Evolutionary conservation across 768 basidiomycete genomes (phyloP).

Genomic region (Lactarius sp.): DNA sequence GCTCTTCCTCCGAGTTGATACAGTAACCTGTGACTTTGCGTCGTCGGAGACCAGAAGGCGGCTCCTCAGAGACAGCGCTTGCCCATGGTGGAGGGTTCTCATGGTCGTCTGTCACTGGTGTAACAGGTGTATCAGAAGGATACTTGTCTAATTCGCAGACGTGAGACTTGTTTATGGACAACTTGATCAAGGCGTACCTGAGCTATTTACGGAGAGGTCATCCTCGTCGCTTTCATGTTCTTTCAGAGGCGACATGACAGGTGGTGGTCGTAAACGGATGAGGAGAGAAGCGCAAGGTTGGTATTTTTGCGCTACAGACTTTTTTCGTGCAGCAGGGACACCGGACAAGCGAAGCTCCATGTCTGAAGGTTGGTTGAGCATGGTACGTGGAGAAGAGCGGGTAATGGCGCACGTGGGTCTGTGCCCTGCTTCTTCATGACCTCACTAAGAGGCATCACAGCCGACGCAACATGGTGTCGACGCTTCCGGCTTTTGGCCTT

Average conservation of each 20-base stretch:
- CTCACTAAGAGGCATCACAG: slow-evolving; percentile 49
- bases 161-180: neutral
- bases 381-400: neutral
- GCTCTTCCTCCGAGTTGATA: slow-evolving; percentile 21
- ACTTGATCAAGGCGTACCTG: slow-evolving; percentile 1
- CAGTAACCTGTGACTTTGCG: slow-evolving; percentile 18
- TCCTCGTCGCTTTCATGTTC: slow-evolving; percentile 7
- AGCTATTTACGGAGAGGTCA: slow-evolving; percentile 5
- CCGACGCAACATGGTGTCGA: slow-evolving; percentile 49
- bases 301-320: slow-evolving; percentile 18
- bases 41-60: slow-evolving; percentile 19
- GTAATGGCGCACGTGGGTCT: slow-evolving; percentile 40
- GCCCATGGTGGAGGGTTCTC: slow-evolving; percentile 18
- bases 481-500: slow-evolving; percentile 57
- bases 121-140: slow-evolving; percentile 23
- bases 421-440: slow-evolving; percentile 45
- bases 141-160: neutral
- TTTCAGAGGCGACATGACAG: neutral
- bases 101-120: slow-evolving; percentile 9
- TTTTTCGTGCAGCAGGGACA: slow-evolving; percentile 12
- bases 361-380: slow-evolving; percentile 2
- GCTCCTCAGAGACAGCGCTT: slow-evolving; percentile 4
- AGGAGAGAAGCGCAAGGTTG: slow-evolving; percentile 19
- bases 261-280: slow-evolving; percentile 22
- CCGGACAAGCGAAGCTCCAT: slow-evolving; percentile 20